Base-by-base conservation (phyloP, 1,284 basidiomycete genomes). In the Ustilago shanxiensis region DNA sequence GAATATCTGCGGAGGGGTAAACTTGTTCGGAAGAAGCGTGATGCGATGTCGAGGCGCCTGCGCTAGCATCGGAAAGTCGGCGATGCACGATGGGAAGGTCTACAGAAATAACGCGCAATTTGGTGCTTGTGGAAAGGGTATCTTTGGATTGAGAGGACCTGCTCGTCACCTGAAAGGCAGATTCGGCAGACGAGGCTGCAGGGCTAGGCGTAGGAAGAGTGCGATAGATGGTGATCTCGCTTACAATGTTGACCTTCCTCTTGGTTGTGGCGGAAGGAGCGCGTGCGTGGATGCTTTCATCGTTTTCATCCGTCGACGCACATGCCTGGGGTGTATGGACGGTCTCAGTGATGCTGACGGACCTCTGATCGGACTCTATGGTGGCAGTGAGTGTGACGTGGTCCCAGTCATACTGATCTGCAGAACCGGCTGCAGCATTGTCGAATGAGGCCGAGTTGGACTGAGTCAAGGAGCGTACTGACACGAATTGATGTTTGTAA, bases 401-500 rank as follows among this genome's bases (percentile, higher is more conserved):
- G 20, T 41, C 54, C 69, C 69, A 72, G 39, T 62, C 47, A 26
- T 66, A 60, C 1, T 16, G 14, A 29, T 55, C 29, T 20, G 26
- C 44, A 45, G 44, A 45, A n/a, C 44, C n/a, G 22, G 44, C 22
- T 11, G 10, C n/a, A 18, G n/a, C n/a, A n/a, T 45, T 1, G 0
- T n/a, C 1, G 1, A 22, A 9, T 7, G 37, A 14, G 18, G 14
- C 11, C 1, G 41, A 35, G n/a, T n/a, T n/a, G 1, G 55, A 22
- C 29, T 66, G 63, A 3, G 49, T 49, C 22, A 61, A n/a, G 14
- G 71, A 67, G 3, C 71, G 71, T 2, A 73, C 65, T n/a, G 65
- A 67, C 52, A 67, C 71, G 24, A 60, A 73, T 9, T 73, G 71
- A n/a, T 73, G 50, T 50, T 64, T 67, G 61, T 67, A 73, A 5